Evolutionary conservation across 495 filamentous ascomycete species (phyloP).

Genomic region (Xylaria flabelliformis): DNA sequence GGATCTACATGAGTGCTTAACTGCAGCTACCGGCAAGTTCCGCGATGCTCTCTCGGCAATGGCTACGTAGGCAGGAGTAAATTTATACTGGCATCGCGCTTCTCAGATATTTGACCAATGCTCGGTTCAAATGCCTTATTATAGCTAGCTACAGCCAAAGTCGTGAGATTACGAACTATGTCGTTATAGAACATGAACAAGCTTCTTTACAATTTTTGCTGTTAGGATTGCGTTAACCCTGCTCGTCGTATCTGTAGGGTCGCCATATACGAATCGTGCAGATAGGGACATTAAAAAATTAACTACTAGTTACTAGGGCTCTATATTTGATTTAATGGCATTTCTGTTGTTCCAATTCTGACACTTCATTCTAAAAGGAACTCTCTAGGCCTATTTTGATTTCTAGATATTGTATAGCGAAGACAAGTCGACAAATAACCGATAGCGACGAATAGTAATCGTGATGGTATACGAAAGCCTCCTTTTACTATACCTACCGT

Average conservation of each 20-base stretch:
- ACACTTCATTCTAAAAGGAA: background rate
- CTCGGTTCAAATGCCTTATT: background rate
- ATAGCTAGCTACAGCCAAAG: background rate
- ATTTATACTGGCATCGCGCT: background rate
- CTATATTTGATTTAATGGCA: background rate
- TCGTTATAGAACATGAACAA: background rate
- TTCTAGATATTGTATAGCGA: background rate
- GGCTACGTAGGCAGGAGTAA: background rate
- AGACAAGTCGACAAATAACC: background rate
- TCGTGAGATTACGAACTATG: background rate
- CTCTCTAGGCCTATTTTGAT: background rate
- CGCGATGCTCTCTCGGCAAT: background rate
- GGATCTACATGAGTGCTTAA: conserved; percentile 1
- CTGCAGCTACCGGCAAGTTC: background rate
- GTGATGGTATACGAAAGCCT: background rate
- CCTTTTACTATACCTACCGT: background rate
- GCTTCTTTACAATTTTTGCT: background rate
- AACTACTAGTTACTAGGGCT: background rate
- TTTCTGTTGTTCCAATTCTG: background rate
- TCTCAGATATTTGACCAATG: background rate
- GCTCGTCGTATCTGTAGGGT: background rate
- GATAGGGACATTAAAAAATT: background rate
- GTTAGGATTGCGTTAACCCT: background rate
- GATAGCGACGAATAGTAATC: background rate
- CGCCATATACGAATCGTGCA: conserved; percentile 15